Evolutionary conservation across 179 eudicot genomes (phyloP).

Genomic region (Amaranthus tricolor): DNA sequence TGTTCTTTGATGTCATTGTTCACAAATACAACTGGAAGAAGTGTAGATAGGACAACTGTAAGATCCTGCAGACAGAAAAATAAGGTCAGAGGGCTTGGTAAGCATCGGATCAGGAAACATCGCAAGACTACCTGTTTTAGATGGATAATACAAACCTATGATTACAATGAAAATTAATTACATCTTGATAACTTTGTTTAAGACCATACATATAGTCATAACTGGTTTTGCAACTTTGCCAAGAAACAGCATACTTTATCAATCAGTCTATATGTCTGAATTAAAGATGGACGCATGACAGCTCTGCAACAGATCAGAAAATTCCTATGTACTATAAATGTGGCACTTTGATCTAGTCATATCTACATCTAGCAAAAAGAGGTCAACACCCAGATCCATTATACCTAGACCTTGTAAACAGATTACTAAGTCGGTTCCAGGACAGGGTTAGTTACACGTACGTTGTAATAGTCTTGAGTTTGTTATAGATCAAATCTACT

Average conservation of each 20-base stretch:
- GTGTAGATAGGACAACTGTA: conserved; percentile 69
- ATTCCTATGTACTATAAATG: too few species aligned
- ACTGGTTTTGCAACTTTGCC: background rate
- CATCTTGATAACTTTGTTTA: background rate
- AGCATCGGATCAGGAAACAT: background rate
- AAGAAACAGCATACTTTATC: background rate
- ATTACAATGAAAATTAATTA: background rate
- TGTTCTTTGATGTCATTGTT: conserved; percentile 61
- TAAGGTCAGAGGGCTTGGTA: background rate
- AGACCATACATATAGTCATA: background rate
- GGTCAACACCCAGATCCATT: background rate
- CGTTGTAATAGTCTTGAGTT: background rate
- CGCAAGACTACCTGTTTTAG: background rate
- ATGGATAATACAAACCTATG: background rate
- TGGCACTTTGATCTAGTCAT: background rate
- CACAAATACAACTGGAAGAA: conserved; percentile 81
- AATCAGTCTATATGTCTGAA: background rate
- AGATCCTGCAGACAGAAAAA: conserved; percentile 69
- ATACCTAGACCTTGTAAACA: background rate
- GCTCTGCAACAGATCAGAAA: background rate
- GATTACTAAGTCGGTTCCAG: background rate
- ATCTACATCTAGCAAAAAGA: background rate
- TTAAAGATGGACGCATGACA: conserved; percentile 1
- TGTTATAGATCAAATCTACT: background rate
- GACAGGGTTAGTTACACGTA: background rate